Percentiles rank a stretch among this genome's conserved stretches.
Evolutionary conservation across 169 alveolate species (phyloP).

Genomic region (Cryptosporidium canis): DNA sequence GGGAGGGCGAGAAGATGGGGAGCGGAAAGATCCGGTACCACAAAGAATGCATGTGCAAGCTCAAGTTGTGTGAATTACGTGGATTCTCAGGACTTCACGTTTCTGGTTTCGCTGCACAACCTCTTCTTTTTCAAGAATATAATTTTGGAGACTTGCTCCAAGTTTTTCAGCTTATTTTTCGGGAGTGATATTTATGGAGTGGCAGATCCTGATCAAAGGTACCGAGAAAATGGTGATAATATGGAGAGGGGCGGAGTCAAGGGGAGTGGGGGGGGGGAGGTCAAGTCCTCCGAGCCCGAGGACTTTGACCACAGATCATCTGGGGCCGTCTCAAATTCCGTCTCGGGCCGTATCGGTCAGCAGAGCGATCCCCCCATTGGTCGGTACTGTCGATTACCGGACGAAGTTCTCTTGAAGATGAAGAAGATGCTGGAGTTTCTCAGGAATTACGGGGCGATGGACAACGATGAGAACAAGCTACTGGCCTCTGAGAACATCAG

Average conservation of each 20-base stretch:
- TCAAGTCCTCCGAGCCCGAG: neutral
- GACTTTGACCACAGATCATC: neutral
- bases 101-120: constrained; percentile 51
- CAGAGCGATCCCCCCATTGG: neutral
- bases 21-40: neutral
- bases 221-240: neutral
- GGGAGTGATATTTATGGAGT: neutral
- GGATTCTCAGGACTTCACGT: neutral
- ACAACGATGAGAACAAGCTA: constrained; percentile 48
- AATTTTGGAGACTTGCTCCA: constrained; percentile 13
- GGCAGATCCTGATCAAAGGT: neutral
- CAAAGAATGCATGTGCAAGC: neutral
- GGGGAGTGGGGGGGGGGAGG: neutral
- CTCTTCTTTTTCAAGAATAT: constrained; percentile 23
- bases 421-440: constrained; percentile 31
- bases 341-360: neutral
- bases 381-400: neutral
- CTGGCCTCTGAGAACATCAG: neutral
- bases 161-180: neutral
- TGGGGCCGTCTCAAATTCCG: neutral
- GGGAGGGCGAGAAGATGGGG: neutral
- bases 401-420: neutral
- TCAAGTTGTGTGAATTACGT: neutral
- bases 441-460: constrained; percentile 67
- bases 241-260: neutral